Evolutionary conservation across 306 rosid genomes (phyloP), one percentile per base, ranked within the genome.

Genomic region (Lagenaria siceraria): DNA sequence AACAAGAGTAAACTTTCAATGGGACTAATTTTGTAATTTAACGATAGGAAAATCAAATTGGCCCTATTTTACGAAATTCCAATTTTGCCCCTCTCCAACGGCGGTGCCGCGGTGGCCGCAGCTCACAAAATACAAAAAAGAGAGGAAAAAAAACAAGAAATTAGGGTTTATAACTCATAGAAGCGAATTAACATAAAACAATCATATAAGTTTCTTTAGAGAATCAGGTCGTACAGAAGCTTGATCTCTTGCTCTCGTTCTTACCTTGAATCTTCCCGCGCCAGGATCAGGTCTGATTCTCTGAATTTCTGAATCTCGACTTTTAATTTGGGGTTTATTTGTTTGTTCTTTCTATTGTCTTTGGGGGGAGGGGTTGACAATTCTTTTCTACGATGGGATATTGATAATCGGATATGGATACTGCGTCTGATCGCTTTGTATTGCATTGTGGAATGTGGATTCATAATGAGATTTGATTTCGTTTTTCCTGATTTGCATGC

Each of bases 401-500:
- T 48, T 46, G 60, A 48, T 49, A 1, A 8, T 71, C 60, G 60
- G 24, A 24, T 25, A 4, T 19, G 43, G 17, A 24, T 25, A 15
- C 40, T 71, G 59, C 7, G 59, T 48, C 49, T 48, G 17, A 71
- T 71, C 40, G 19, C 21, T 46, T 71, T 15, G 25, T 8, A 24
- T 71, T 25, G 8, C 11, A 66, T 38, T 66, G 74, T 22, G 38
- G 0, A 69, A 14, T 43, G 36, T 13, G 54, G 74, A 31, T 71
- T 71, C 15, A 8, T 15, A 25, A 46, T 25, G 48, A 25, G 24
- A 48, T 71, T 71, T 71, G 59, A 38, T 49, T 10, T 72, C 78
- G 64, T 78, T 66, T 51, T 55, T 18, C 5, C 52, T 56, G 31
- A 53, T 51, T 78, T 78, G 65, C 63, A 77, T 80, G 78, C 84